A percentile compares a stretch with the other conserved stretches of the same genome.
Conservation (phyloP, 176 grass and related monocot genomes). For the Musa acuminata region DNA sequence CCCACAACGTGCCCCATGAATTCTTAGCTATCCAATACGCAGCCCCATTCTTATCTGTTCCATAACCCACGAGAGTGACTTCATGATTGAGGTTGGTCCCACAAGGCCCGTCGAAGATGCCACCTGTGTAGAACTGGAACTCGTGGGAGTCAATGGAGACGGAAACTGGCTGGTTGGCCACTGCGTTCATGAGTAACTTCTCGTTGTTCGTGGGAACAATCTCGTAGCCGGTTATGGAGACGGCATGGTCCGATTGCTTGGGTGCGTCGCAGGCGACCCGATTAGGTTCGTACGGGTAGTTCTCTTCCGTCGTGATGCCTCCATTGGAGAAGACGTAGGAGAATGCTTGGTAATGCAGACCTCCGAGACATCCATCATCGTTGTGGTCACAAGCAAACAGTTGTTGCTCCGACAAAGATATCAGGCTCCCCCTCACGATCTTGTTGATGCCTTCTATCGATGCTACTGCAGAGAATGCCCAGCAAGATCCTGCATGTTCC, state of each 20-base stretch:
- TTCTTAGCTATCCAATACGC: slow-evolving; percentile 4
- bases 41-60: neutral
- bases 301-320: slow-evolving; percentile 19
- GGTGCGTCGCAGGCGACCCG: neutral
- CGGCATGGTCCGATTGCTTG: neutral
- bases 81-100: slow-evolving; percentile 25
- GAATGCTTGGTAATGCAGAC: slow-evolving; percentile 18
- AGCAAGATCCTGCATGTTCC: slow-evolving; percentile 21
- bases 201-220: slow-evolving; percentile 12
- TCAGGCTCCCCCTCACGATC: slow-evolving; percentile 28
- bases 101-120: slow-evolving; percentile 39
- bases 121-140: slow-evolving; percentile 37
- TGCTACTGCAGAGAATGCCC: slow-evolving; percentile 42
- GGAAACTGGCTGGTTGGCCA: slow-evolving; percentile 31
- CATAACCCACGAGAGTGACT: slow-evolving; percentile 45
- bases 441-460: slow-evolving; percentile 39
- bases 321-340: slow-evolving; percentile 32
- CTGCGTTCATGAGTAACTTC: slow-evolving; percentile 12
- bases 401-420: slow-evolving; percentile 44
- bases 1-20: neutral
- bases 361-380: slow-evolving; percentile 31
- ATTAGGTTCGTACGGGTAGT: slow-evolving; percentile 34
- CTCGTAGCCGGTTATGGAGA: slow-evolving; percentile 12
- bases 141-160: slow-evolving; percentile 26
- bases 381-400: slow-evolving; percentile 43